Conservation (phyloP, 2,329 filamentous ascomycete species). For the Colletotrichum neosansevieriae region DNA sequence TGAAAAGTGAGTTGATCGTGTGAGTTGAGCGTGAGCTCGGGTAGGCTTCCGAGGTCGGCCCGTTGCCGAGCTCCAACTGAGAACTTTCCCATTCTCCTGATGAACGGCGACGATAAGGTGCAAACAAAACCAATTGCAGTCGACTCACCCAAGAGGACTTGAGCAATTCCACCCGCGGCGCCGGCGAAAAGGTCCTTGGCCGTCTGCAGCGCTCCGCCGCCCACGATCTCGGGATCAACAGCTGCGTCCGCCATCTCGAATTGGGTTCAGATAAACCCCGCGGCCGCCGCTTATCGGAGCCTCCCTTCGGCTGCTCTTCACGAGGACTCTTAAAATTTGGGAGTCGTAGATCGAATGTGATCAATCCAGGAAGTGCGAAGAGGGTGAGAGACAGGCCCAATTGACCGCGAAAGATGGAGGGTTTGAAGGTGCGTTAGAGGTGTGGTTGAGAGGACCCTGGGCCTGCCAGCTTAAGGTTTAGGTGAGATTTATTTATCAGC, state of each 20-base stretch:
- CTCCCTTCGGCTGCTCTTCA: neutral
- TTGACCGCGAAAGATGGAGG: neutral
- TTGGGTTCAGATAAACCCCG: constrained; percentile 21
- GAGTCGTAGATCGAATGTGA: neutral
- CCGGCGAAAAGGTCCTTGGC: constrained; percentile 93
- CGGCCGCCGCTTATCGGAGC: constrained; percentile 19
- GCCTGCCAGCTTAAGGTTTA: neutral
- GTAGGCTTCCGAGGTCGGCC: constrained; percentile 6
- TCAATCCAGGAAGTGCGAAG: neutral
- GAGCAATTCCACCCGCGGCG: constrained; percentile 90
- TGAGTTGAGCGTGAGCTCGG: constrained; percentile 2
- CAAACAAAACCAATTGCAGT: neutral
- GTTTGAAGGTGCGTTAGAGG: too few relatives aligned
- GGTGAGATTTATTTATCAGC: constrained; percentile 17
- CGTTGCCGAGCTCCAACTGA: neutral
- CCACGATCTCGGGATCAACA: constrained; percentile 31
- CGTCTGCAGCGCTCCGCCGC: constrained; percentile 65
- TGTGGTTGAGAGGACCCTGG: constrained; percentile 3
- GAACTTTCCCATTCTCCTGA: neutral
- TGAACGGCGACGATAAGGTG: neutral
- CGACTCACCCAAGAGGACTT: constrained; percentile 87
- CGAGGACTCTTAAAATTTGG: neutral
- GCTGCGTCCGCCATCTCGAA: constrained; percentile 33
- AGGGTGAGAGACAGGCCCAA: neutral
- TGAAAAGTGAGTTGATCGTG: neutral